Conservation (phyloP, 2,329 filamentous ascomycete species). For the Neofusicoccum kwambonambiense region DNA sequence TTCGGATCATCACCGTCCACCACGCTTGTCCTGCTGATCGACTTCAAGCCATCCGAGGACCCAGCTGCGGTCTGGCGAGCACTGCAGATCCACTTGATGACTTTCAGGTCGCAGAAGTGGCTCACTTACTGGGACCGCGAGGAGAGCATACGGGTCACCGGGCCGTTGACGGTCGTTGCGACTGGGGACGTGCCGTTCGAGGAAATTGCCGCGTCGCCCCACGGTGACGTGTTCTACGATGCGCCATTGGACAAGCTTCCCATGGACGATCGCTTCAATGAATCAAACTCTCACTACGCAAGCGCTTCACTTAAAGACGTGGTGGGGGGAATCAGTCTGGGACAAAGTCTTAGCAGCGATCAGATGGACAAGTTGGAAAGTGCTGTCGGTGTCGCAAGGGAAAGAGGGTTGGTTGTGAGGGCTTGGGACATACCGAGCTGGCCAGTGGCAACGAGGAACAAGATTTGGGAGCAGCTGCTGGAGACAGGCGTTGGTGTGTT, state of each 20-base stretch:
- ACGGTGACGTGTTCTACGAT: conserved; percentile 16
- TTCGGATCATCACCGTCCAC: conserved; percentile 14
- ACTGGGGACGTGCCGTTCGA: conserved; percentile 17
- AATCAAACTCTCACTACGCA: background rate
- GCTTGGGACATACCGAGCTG: conserved; percentile 63
- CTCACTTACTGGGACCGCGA: conserved; percentile 16
- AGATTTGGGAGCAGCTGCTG: conserved; percentile 56
- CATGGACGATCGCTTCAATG: background rate
- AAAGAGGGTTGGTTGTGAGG: conserved; percentile 53
- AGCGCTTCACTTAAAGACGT: background rate
- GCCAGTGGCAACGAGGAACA: conserved; percentile 55
- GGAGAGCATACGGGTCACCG: background rate
- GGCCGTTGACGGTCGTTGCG: conserved; percentile 18
- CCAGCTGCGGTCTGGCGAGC: background rate
- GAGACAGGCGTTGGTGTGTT: conserved; percentile 60
- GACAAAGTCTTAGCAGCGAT: background rate
- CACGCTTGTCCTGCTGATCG: conserved; percentile 18
- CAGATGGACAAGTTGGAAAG: background rate
- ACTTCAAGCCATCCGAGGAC: conserved; percentile 15
- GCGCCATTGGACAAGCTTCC: conserved; percentile 17
- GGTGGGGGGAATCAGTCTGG: background rate
- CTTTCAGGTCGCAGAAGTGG: background rate
- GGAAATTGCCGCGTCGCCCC: background rate
- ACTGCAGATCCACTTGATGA: background rate
- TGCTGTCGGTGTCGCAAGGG: background rate